phyloP scores from a whole-genome alignment of 257 asterid genomes.

The Gardenia jasminoides region DNA sequence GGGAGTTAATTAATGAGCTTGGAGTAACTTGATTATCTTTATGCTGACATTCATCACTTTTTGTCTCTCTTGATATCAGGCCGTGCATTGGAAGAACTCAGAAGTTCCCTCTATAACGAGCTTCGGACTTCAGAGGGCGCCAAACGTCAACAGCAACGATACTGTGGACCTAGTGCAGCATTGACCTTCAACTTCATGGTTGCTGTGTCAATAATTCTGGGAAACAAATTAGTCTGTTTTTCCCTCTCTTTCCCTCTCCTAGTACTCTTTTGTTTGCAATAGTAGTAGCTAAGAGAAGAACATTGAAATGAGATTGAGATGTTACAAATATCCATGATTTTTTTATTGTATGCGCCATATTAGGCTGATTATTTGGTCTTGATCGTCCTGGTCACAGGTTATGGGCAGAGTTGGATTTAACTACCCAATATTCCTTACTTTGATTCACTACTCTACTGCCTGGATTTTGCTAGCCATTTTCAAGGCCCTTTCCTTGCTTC shows the following conservation, averaged over 20 bases:
- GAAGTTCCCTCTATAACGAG: conserved; percentile 67
- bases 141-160: conserved; percentile 69
- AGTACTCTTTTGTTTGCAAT: background rate
- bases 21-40: background rate
- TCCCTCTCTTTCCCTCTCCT: background rate
- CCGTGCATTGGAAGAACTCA: conserved; percentile 80
- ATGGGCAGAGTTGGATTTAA: conserved; percentile 92
- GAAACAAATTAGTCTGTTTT: conserved; percentile 67
- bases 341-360: background rate
- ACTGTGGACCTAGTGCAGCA: conserved; percentile 71
- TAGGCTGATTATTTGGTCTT: background rate
- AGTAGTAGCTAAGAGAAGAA: background rate
- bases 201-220: conserved; percentile 76
- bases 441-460: conserved; percentile 70
- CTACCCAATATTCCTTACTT: conserved; percentile 76
- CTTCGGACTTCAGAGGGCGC: conserved; percentile 83
- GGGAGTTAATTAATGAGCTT: background rate
- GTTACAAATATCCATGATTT: background rate
- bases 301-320: background rate
- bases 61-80: conserved; percentile 33
- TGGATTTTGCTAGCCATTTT: conserved; percentile 76
- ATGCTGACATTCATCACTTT: background rate
- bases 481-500: conserved; percentile 62
- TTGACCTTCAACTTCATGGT: conserved; percentile 84
- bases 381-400: conserved; percentile 39